A percentile compares a stretch with the other conserved stretches of the same genome.
phyloP scores from a whole-genome alignment of 1,284 basidiomycete species.

The Apiotrichum sp. region DNA sequence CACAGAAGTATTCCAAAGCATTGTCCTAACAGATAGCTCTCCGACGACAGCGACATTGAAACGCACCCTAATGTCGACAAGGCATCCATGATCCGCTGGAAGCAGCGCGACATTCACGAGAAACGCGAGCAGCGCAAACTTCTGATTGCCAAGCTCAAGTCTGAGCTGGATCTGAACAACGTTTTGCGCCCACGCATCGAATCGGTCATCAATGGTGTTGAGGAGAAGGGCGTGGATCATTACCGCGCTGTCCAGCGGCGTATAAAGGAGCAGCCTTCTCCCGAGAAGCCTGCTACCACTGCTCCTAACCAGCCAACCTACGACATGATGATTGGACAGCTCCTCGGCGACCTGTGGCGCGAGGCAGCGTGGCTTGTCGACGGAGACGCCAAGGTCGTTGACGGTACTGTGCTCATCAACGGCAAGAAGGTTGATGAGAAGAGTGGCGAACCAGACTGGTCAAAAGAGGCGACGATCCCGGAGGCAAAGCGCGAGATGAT shows the following conservation, averaged over 20 bases:
- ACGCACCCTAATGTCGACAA: conserved; percentile 97
- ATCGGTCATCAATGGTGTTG: conserved; percentile 48
- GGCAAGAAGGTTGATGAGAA: conserved; percentile 50
- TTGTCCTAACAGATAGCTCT: conserved; percentile 56
- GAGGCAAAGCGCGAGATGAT: conserved; percentile 52
- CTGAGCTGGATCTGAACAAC: conserved; percentile 77
- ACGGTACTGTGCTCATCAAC: conserved; percentile 21
- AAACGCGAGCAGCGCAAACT: conserved; percentile 79
- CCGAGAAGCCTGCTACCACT: conserved; percentile 64
- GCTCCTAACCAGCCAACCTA: conserved; percentile 74
- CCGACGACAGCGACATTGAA: conserved; percentile 98
- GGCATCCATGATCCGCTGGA: conserved; percentile 84
- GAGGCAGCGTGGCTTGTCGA: conserved; percentile 49
- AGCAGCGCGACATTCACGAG: conserved; percentile 97
- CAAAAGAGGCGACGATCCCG: conserved; percentile 46
- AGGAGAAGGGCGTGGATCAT: conserved; percentile 52
- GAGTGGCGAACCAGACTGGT: conserved; percentile 52
- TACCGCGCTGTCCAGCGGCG: conserved; percentile 62
- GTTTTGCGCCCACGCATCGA: conserved; percentile 66
- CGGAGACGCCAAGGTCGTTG: conserved; percentile 23
- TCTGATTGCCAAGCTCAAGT: conserved; percentile 64
- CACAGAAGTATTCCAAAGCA: too few species aligned
- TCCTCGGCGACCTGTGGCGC: conserved; percentile 70
- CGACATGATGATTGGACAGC: conserved; percentile 81
- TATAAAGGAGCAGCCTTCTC: conserved; percentile 67